Evolutionary conservation across 176 grass and related monocot genomes (phyloP).

Genomic region (Carex littledalei): DNA sequence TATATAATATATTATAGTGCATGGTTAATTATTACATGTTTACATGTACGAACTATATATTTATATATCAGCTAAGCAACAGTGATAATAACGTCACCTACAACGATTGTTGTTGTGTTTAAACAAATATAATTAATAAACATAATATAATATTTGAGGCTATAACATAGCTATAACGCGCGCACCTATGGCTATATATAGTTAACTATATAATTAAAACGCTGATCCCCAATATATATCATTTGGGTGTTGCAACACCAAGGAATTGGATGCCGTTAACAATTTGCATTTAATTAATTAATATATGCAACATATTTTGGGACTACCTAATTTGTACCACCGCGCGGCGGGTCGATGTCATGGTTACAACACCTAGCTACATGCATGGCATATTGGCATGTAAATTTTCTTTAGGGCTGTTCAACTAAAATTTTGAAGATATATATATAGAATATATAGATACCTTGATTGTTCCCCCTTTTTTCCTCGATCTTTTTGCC

Average conservation of each 20-base stretch:
- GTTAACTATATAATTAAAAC: no score
- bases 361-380: not conserved
- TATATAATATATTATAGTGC: no score
- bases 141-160: no score
- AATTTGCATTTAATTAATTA: not conserved
- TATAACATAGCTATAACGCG: no score
- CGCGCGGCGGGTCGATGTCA: not conserved
- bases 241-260: not conserved
- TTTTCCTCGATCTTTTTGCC: not conserved
- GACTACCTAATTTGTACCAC: not conserved
- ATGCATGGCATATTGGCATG: not conserved
- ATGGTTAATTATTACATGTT: no score
- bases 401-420: not conserved
- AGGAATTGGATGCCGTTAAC: not conserved
- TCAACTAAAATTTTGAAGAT: slow-evolving; percentile 3
- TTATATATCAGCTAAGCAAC: no score
- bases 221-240: no score
- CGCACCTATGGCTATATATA: no score
- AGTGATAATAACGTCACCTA: no score
- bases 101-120: no score
- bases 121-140: no score
- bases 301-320: not conserved
- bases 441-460: not conserved
- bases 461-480: slow-evolving; percentile 7
- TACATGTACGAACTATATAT: no score